Evolutionary conservation across 1,284 basidiomycete genomes (phyloP).

Genomic region (Puccinia coronata): DNA sequence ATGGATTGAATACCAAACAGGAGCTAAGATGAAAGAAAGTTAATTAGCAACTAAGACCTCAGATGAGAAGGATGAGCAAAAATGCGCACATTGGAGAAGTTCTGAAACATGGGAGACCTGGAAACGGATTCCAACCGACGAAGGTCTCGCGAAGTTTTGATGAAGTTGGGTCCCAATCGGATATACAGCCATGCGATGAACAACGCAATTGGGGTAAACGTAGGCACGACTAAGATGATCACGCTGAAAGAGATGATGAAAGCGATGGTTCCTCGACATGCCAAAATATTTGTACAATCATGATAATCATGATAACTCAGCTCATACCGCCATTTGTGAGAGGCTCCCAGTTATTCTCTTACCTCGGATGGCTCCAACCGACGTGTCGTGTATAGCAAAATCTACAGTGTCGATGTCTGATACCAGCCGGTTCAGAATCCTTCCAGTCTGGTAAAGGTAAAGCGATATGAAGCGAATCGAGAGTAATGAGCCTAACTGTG

Average conservation of each 20-base stretch:
- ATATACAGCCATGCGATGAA: constrained; percentile 49
- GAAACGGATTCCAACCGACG: constrained; percentile 49
- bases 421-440: constrained; percentile 46
- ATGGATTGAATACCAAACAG: constrained; percentile 49
- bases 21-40: constrained; percentile 21
- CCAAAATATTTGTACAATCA: not conserved
- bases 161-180: constrained; percentile 41
- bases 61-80: not conserved
- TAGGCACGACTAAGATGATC: constrained; percentile 61
- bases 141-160: constrained; percentile 54
- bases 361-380: constrained; percentile 63
- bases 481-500: not conserved
- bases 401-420: constrained; percentile 50
- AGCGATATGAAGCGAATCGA: not conserved
- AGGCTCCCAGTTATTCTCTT: not conserved
- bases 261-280: constrained; percentile 67
- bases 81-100: constrained; percentile 46
- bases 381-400: constrained; percentile 60
- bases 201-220: constrained; percentile 36
- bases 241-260: constrained; percentile 62
- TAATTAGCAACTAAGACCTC: not conserved
- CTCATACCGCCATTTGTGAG: not conserved
- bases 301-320: not conserved
- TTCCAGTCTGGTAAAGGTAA: constrained; percentile 32
- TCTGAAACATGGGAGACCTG: constrained; percentile 49